A percentile compares a stretch with the other conserved stretches of the same genome.
Evolutionary conservation across 2,329 filamentous ascomycete species (phyloP).

Genomic region (Sphaerulina vaccinii): DNA sequence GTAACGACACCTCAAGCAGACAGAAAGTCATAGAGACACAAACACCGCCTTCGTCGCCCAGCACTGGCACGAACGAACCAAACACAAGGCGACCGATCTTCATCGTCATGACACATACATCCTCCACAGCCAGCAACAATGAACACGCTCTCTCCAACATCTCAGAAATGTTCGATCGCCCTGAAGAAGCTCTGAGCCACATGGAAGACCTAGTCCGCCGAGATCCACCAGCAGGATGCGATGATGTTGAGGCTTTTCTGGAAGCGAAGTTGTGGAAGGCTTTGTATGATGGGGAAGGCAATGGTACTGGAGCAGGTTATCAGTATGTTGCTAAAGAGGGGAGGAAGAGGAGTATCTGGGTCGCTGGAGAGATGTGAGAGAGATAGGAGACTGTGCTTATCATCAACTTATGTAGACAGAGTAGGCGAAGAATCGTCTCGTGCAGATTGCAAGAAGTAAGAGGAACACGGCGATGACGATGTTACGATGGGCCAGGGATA

Average conservation of each 20-base stretch:
- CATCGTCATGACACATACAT: conserved; percentile 10
- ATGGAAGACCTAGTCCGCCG: background rate
- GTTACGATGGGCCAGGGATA: too few species aligned
- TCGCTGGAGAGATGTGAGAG: background rate
- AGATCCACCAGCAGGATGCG: background rate
- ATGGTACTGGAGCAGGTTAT: background rate
- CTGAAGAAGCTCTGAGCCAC: background rate
- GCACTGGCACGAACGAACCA: background rate
- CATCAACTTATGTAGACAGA: too few species aligned
- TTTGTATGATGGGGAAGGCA: background rate
- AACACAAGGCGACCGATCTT: background rate
- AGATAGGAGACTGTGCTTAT: too few species aligned
- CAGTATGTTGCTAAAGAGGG: background rate
- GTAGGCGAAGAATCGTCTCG: too few species aligned
- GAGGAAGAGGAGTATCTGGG: background rate
- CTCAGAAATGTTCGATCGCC: conserved; percentile 1
- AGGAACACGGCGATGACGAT: too few species aligned
- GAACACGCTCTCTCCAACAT: background rate
- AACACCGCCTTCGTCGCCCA: background rate
- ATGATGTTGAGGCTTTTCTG: background rate
- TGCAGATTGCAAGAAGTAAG: too few species aligned
- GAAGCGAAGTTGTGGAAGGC: background rate
- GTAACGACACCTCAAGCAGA: too few species aligned
- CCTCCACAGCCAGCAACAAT: background rate
- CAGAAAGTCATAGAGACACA: background rate